Evolutionary conservation across 768 basidiomycete species (phyloP).

Genomic region (Leccinum disarticulatum): DNA sequence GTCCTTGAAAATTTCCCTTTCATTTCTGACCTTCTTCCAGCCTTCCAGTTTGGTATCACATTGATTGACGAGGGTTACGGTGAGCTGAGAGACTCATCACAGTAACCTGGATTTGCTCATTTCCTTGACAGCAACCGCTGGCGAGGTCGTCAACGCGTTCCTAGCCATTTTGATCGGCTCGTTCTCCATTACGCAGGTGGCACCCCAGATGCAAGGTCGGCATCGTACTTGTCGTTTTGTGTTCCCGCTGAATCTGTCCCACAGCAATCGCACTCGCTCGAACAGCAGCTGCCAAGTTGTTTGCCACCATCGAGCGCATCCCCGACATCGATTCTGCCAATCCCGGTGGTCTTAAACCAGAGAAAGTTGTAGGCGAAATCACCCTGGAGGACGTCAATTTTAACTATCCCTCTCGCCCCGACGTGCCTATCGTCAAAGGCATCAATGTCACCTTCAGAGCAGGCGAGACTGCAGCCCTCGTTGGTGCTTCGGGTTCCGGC

Average conservation of each 20-base stretch:
- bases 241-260: background rate
- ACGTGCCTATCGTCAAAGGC: background rate
- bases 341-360: background rate
- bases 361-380: background rate
- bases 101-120: no score
- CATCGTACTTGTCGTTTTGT: no score
- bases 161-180: no score
- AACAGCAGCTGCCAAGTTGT: background rate
- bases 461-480: background rate
- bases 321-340: background rate
- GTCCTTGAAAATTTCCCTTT: no score
- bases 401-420: background rate
- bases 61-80: no score
- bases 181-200: no score
- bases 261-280: background rate
- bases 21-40: no score
- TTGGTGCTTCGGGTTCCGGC: background rate
- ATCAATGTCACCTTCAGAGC: background rate
- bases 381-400: background rate
- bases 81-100: no score
- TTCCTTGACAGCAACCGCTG: no score
- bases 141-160: no score
- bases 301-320: background rate
- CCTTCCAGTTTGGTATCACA: no score
- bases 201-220: no score